phyloP scores from a whole-genome alignment of 2,329 filamentous ascomycete genomes.

The Tolypocladium guangdongense region DNA sequence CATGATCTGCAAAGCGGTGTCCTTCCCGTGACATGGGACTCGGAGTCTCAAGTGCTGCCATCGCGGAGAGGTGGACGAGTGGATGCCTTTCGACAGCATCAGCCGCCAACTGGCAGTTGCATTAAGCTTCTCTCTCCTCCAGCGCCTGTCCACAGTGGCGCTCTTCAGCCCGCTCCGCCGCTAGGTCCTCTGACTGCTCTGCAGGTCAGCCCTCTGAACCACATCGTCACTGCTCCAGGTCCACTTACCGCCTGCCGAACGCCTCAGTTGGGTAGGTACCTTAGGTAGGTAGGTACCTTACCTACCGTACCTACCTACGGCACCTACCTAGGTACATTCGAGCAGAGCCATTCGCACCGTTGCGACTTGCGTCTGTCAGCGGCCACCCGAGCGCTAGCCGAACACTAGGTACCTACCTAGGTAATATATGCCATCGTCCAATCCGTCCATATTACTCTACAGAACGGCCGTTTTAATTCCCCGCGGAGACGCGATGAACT shows the following conservation, averaged over 20 bases:
- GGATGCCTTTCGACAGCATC: neutral
- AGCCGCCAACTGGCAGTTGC: neutral
- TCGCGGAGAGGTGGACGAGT: neutral
- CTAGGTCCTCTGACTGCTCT: too few species aligned
- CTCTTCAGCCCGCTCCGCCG: neutral
- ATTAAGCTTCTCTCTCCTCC: neutral
- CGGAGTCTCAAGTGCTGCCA: neutral
- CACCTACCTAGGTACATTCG: too few species aligned
- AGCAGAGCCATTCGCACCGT: neutral
- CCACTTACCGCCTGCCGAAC: neutral
- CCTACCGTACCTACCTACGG: too few species aligned
- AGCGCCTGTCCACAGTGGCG: neutral
- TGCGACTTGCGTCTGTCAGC: neutral
- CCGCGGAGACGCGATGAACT: neutral
- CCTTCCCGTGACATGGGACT: neutral
- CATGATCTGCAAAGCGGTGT: neutral
- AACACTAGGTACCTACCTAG: too few species aligned
- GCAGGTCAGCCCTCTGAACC: neutral
- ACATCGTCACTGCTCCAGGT: neutral
- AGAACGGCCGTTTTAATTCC: neutral
- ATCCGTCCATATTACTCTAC: too few species aligned
- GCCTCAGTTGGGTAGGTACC: too few species aligned
- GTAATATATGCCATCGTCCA: too few species aligned
- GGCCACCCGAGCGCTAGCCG: neutral
- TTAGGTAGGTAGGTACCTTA: too few species aligned